Evolutionary conservation across 495 filamentous ascomycete genomes (phyloP), one percentile per base, ranked within the genome.

Genomic region (Daldinia childiae): DNA sequence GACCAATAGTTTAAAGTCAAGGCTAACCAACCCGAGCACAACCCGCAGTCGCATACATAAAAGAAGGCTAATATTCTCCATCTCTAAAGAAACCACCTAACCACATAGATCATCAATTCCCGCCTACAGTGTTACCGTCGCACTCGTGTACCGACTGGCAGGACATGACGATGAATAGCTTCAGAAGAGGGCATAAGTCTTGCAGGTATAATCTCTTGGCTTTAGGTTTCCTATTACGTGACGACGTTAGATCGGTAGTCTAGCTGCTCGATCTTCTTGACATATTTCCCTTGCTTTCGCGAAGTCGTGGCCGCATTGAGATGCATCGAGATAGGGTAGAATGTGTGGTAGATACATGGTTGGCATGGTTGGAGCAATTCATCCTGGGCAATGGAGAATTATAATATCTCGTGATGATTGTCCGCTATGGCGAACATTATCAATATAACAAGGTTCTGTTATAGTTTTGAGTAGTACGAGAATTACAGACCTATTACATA

Each of bases 321-420:
- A 68, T 65, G 39, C 57, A 43, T 43, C 41, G 62, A 41, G 60
- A 34, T 58, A 59, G 21, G 60, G 21, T 58, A 59, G 21, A 56
- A 17, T 57, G 54, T 2, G 50, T 56, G 52, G 1, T 6, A 36
- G 54, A 36, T 54, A 54, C 11, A 54, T 67, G 32, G 36, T 67
- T 24, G 43, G 43, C 11, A 54, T 67, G 32, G 36, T 67, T 24
- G 43, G 43, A 48, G 27, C 21, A 64, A 29, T 30, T 21, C 54
- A 64, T 32, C 39, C 54, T 58, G 19, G 48, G 29, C 21, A 58
- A 29, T 67, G 32, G 36, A 68, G 27, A 59, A 38, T 58, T 29
- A 29, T 48, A 58, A 39, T 48, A 73, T 69, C 71, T 69, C 71
- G 66, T 69, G 66, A 73, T 73, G 56, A 58, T 58, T 69, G 62